Percentiles rank a stretch among this genome's conserved stretches.
Evolutionary conservation across 345 rosid species (phyloP).

Genomic region (Geranium brycei): DNA sequence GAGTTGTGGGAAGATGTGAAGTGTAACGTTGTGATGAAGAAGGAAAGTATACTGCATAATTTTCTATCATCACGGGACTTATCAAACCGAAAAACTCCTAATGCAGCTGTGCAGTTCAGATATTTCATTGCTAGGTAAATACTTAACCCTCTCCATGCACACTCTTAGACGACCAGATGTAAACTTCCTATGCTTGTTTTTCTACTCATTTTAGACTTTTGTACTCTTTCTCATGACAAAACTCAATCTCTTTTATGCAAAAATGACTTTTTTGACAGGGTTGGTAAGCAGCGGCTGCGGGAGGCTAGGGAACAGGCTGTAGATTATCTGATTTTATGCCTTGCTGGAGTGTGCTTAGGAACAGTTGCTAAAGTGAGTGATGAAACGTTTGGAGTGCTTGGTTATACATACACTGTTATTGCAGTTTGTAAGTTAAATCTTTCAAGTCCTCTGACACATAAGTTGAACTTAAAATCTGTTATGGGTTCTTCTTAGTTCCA

Average conservation of each 20-base stretch:
- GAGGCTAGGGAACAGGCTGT: constrained; percentile 85
- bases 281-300: constrained; percentile 79
- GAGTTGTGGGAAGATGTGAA: constrained; percentile 78
- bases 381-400: constrained; percentile 86
- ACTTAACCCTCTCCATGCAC: background rate
- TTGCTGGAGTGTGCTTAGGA: constrained; percentile 97
- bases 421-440: constrained; percentile 76
- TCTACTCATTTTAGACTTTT: no score
- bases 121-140: constrained; percentile 86
- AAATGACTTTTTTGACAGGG: constrained; percentile 32
- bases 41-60: constrained; percentile 43
- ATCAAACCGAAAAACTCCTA: constrained; percentile 58
- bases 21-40: constrained; percentile 45
- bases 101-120: constrained; percentile 54
- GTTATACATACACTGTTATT: constrained; percentile 87
- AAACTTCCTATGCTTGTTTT: background rate
- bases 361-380: constrained; percentile 93
- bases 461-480: no score
- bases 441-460: background rate
- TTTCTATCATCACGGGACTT: constrained; percentile 45
- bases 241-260: background rate
- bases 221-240: background rate
- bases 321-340: constrained; percentile 73
- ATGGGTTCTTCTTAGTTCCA: no score
- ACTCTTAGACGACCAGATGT: background rate